Base-by-base conservation (phyloP, 83 land plant genomes). In the Larix sibirica region DNA sequence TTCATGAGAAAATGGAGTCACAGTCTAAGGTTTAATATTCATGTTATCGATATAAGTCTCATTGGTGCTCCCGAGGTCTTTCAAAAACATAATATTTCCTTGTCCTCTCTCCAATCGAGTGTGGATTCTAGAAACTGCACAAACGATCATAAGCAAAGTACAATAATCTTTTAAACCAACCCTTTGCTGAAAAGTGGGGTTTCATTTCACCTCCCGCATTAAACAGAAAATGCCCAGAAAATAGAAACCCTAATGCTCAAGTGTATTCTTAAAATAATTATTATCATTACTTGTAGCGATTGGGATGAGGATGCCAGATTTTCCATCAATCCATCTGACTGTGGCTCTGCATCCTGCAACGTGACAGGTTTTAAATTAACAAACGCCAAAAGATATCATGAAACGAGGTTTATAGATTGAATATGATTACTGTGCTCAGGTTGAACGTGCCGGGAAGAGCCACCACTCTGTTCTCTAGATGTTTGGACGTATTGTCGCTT, bases 1-100 rank as follows among this genome's bases (percentile, higher is more conserved):
- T 82, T 96, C 99, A 60, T 94, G 87, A 28, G 83, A 68, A 47
- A 88, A 62, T 86, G 56, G 56, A 38, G 92, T 83, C 64, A 78
- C 88, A 80, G 84, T 88, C 40, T 96, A 92, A 79, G 97, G 94
- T 36, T 69, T 84, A 12, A 96, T 83, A 69, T 82, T 85, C 88
- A 68, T 89, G 20, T 88, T 91, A 85, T 92, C 82, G 31, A 96
- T 70, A 76, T 83, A 96, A 36, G 99, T 96, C 24, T 96, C 99
- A 83, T 96, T 96, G 62, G 97, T 96, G 87, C 97, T 96, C 81
- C 90, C 96, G 71, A 96, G 79, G 83, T 96, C 99, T 13, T 95
- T 96, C 18, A 96, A 89, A 63, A 81, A 63, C 80, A 89, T 68
- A 12, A 96, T 88, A 63, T 66, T 74, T 33, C 90, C 92, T 14